These are phyloP conservation scores for Rhododendron simsii DNA, from an alignment of 148 eudicot genomes.

Conservation along the genomic window DNA sequence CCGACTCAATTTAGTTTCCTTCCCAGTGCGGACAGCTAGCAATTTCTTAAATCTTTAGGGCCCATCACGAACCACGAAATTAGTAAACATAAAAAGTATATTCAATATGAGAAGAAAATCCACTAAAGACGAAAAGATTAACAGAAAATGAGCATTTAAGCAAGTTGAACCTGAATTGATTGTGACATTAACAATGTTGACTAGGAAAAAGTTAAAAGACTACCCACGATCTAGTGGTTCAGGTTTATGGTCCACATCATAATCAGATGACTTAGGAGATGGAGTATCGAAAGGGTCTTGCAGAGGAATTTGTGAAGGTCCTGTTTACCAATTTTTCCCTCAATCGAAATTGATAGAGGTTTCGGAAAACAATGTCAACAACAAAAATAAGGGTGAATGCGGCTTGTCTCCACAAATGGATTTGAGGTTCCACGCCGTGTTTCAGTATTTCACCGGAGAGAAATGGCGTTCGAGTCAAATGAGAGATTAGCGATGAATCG, in stretches of 20 bases:
- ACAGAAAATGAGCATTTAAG: neutral
- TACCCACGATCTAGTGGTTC: constrained; percentile 59
- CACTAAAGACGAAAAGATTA: neutral
- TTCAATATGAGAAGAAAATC: neutral
- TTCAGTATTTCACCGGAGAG: too few species aligned
- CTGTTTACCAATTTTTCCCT: too few species aligned
- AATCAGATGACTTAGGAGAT: constrained; percentile 5
- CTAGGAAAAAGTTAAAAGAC: neutral
- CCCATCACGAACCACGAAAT: constrained; percentile 15
- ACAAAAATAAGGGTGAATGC: too few species aligned
- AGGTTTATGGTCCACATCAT: constrained; percentile 37
- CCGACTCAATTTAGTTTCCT: constrained; percentile 50
- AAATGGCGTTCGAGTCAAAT: too few species aligned
- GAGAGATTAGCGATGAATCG: too few species aligned
- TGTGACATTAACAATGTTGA: neutral
- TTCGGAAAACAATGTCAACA: too few species aligned
- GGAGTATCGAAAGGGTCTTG: too few species aligned
- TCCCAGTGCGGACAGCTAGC: constrained; percentile 39
- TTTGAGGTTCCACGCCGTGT: too few species aligned
- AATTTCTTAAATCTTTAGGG: constrained; percentile 36
- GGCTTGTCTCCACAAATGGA: too few species aligned
- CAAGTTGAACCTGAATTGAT: neutral
- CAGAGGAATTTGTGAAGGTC: too few species aligned
- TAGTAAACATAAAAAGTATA: too few species aligned
- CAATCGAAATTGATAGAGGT: too few species aligned